Conservation (phyloP, 257 asterid genomes). For the Plantago ovata region DNA sequence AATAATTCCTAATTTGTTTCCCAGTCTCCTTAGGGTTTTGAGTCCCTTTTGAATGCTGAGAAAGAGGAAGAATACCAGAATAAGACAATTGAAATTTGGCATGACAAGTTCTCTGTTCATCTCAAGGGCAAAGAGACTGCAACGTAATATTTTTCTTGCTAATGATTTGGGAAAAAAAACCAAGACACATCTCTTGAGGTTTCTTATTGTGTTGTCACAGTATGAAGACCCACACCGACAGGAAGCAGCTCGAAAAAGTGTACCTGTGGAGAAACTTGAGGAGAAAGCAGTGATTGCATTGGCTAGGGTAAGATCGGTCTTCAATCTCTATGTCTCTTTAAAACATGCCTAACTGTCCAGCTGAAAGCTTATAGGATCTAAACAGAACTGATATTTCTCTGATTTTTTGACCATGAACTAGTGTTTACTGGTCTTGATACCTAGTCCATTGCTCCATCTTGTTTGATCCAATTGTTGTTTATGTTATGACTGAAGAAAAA, state of each 20-base stretch:
- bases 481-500: background rate
- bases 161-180: constrained; percentile 1
- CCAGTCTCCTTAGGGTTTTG: too few relatives aligned
- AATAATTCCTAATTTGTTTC: constrained; percentile 11
- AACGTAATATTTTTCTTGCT: background rate
- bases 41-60: too few relatives aligned
- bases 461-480: background rate
- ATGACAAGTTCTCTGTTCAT: too few relatives aligned
- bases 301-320: constrained; percentile 70
- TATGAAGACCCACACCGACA: constrained; percentile 77
- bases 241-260: constrained; percentile 77
- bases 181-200: constrained; percentile 9
- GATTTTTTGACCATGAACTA: too few relatives aligned
- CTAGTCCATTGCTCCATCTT: background rate
- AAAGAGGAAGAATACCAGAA: too few relatives aligned
- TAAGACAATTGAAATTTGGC: too few relatives aligned
- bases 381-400: background rate
- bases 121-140: too few relatives aligned
- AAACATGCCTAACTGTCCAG: background rate
- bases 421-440: background rate
- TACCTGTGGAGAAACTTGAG: constrained; percentile 80
- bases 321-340: constrained; percentile 1
- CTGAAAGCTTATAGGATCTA: background rate
- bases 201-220: constrained; percentile 40
- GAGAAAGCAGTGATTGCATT: constrained; percentile 82